Evolutionary conservation across 768 basidiomycete species (phyloP).

Genomic region (Albatrellus ellisii): DNA sequence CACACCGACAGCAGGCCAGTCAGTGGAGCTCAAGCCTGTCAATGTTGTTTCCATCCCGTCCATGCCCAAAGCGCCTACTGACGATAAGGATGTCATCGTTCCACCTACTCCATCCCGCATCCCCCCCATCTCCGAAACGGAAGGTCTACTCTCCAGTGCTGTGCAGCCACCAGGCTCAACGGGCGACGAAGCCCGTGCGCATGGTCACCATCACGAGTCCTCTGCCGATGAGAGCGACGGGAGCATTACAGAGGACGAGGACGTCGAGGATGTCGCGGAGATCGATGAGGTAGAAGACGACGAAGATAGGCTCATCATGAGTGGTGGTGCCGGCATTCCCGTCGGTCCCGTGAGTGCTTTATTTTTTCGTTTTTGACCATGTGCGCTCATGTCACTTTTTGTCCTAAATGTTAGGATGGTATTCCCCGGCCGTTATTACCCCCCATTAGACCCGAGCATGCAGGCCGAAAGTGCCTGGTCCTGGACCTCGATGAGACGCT

Average conservation of each 20-base stretch:
- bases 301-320: constrained; percentile 78
- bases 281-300: constrained; percentile 71
- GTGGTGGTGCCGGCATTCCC: constrained; percentile 91
- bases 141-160: constrained; percentile 81
- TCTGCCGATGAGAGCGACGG: constrained; percentile 42
- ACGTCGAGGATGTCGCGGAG: constrained; percentile 37
- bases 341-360: constrained; percentile 68
- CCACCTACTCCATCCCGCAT: constrained; percentile 39
- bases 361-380: not conserved
- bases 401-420: constrained; percentile 58
- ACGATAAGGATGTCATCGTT: constrained; percentile 25
- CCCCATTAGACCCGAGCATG: constrained; percentile 65
- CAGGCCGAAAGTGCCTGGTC: constrained; percentile 88
- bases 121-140: constrained; percentile 62
- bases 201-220: constrained; percentile 27
- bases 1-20: too few relatives aligned
- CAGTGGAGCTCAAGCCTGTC: constrained; percentile 14
- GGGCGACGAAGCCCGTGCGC: constrained; percentile 25
- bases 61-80: constrained; percentile 16
- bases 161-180: constrained; percentile 86
- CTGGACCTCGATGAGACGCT: constrained; percentile 96
- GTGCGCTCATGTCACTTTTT: too few relatives aligned
- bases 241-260: constrained; percentile 57
- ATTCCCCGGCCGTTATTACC: constrained; percentile 79
- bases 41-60: constrained; percentile 15